A percentile compares a stretch with the other conserved stretches of the same genome.
These are phyloP conservation scores for Halteria grandinella DNA, from an alignment of 73 alveolate genomes.

Conservation along the genomic window DNA sequence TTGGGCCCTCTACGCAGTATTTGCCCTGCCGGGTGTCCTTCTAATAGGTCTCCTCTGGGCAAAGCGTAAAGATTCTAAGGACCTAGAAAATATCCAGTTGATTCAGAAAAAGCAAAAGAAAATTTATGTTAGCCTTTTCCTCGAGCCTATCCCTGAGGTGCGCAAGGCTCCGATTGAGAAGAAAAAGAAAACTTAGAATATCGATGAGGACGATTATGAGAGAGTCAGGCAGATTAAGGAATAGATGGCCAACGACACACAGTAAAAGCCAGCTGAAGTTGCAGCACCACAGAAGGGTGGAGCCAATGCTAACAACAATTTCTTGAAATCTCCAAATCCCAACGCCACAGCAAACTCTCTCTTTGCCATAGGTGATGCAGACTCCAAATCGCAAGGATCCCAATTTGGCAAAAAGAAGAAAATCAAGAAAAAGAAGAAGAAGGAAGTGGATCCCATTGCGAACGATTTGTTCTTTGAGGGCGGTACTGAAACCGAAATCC, in stretches of 20 bases:
- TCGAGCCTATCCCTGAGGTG: slow-evolving; percentile 7
- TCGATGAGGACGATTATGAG: too few species aligned
- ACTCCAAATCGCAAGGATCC: not conserved
- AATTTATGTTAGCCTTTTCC: slow-evolving; percentile 9
- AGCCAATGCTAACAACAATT: too few species aligned
- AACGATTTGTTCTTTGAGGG: not conserved
- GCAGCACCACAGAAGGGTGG: too few species aligned
- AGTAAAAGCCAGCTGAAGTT: too few species aligned
- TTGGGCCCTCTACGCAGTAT: slow-evolving; percentile 27
- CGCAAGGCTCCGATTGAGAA: too few species aligned
- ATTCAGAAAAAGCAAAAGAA: slow-evolving; percentile 8
- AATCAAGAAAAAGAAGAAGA: not conserved
- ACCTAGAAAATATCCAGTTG: not conserved
- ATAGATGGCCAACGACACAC: too few species aligned
- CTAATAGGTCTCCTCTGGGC: slow-evolving; percentile 16
- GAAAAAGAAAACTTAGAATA: slow-evolving; percentile 26
- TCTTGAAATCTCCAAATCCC: too few species aligned
- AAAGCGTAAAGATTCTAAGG: slow-evolving; percentile 29
- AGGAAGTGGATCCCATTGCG: not conserved
- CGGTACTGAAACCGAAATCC: slow-evolving; percentile 3
- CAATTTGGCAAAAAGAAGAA: not conserved
- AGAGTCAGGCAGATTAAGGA: too few species aligned
- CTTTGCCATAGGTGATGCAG: too few species aligned
- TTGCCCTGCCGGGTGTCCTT: slow-evolving; percentile 3
- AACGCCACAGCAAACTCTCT: too few species aligned